Conservation (phyloP, 305 asterid species). For the Salvia sclarea region DNA sequence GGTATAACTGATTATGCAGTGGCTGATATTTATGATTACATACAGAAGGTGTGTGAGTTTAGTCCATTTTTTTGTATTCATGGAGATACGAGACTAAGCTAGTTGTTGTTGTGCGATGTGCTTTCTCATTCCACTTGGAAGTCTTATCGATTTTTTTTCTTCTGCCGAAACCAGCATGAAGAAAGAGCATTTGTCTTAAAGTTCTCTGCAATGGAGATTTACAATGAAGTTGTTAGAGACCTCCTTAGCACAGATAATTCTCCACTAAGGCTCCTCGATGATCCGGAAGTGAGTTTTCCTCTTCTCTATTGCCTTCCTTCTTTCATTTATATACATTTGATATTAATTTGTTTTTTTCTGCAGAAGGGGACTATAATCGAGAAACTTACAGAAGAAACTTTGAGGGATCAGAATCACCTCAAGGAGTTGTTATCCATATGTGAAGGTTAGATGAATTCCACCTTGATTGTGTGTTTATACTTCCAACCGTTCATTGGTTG, state of each 20-base stretch:
- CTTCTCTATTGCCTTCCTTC: slow-evolving; percentile 14
- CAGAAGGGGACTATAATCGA: slow-evolving; percentile 87
- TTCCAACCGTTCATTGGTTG: slow-evolving; percentile 20
- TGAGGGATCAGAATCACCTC: slow-evolving; percentile 91
- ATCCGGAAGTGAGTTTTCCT: slow-evolving; percentile 78
- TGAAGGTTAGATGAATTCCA: slow-evolving; percentile 55
- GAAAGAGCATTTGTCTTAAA: slow-evolving; percentile 88
- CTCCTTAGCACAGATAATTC: slow-evolving; percentile 76
- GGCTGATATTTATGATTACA: slow-evolving; percentile 80
- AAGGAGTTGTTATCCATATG: slow-evolving; percentile 82
- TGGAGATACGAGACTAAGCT: slow-evolving; percentile 21
- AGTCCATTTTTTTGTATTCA: slow-evolving; percentile 20
- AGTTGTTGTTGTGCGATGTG: slow-evolving; percentile 14
- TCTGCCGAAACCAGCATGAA: slow-evolving; percentile 61
- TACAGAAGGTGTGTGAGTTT: slow-evolving; percentile 57
- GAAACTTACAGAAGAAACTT: slow-evolving; percentile 90
- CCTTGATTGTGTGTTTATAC: slow-evolving; percentile 18
- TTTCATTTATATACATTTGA: slow-evolving; percentile 24
- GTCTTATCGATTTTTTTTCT: slow-evolving; percentile 17
- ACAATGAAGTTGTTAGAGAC: slow-evolving; percentile 94
- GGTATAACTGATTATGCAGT: slow-evolving; percentile 93
- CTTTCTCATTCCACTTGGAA: slow-evolving; percentile 18
- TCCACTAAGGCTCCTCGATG: slow-evolving; percentile 89
- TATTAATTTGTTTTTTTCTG: slow-evolving; percentile 29
- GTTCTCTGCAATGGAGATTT: slow-evolving; percentile 93